A percentile compares a stretch with the other conserved stretches of the same genome.
phyloP scores from a whole-genome alignment of 176 grass and related monocot species.

The Poa pratensis region DNA sequence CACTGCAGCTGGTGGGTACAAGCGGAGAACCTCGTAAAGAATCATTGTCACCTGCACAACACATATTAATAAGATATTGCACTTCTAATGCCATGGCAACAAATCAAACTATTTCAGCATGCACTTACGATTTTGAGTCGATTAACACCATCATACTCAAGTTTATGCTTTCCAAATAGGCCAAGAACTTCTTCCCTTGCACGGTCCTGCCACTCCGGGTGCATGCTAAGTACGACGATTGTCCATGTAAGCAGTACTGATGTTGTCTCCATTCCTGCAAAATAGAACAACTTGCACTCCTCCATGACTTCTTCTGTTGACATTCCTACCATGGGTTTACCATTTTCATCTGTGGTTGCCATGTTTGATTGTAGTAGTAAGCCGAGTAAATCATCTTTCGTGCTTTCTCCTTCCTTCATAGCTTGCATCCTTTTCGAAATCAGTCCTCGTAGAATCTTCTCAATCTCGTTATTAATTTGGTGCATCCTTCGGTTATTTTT shows the following conservation, averaged over 20 bases:
- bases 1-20: conserved; percentile 46
- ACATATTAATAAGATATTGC: background rate
- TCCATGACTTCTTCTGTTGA: conserved; percentile 58
- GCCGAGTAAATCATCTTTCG: conserved; percentile 52
- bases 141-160: conserved; percentile 50
- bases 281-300: conserved; percentile 86
- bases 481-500: conserved; percentile 56
- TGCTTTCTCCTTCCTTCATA: conserved; percentile 45
- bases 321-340: conserved; percentile 44
- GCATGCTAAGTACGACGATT: conserved; percentile 63
- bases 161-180: conserved; percentile 52
- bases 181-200: conserved; percentile 63
- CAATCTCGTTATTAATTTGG: conserved; percentile 42
- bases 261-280: conserved; percentile 81
- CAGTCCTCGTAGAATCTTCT: conserved; percentile 43
- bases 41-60: conserved; percentile 68
- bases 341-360: conserved; percentile 35
- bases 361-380: conserved; percentile 66
- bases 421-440: conserved; percentile 49
- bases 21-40: conserved; percentile 64
- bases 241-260: conserved; percentile 71
- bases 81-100: background rate
- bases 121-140: conserved; percentile 66
- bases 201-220: conserved; percentile 64
- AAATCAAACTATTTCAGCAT: background rate